phyloP scores from a whole-genome alignment of 108 stramenopile species.

The Skeletonema menzelii region DNA sequence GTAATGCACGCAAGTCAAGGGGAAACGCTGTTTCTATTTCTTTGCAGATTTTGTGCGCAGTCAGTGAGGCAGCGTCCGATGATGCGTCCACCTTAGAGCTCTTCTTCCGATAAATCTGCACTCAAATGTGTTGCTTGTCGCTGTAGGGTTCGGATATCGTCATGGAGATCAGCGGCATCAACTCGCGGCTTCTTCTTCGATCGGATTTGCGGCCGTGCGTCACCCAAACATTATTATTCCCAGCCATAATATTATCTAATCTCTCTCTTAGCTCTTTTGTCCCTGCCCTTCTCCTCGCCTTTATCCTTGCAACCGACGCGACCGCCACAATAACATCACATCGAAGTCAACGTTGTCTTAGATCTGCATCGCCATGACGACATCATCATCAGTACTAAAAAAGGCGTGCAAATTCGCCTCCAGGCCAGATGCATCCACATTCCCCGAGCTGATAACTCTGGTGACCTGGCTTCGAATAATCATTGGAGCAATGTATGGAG shows the following conservation, averaged over 20 bases:
- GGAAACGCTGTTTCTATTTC: background rate
- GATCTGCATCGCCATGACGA: slow-evolving; percentile 1
- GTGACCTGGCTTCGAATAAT: slow-evolving; percentile 58
- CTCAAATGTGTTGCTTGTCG: too few species aligned
- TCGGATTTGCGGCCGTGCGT: too few species aligned
- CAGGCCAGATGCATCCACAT: slow-evolving; percentile 63
- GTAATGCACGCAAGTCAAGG: background rate
- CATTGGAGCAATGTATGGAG: slow-evolving; percentile 53
- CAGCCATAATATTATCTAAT: too few species aligned
- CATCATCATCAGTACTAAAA: background rate
- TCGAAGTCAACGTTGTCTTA: too few species aligned
- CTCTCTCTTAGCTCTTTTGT: too few species aligned
- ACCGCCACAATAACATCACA: too few species aligned
- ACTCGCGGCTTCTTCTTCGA: too few species aligned
- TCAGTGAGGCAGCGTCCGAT: background rate
- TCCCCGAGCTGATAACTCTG: slow-evolving; percentile 65
- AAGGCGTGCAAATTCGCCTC: slow-evolving; percentile 16
- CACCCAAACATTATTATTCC: too few species aligned
- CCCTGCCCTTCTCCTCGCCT: too few species aligned
- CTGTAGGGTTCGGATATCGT: background rate
- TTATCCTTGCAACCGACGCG: too few species aligned
- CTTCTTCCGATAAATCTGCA: background rate
- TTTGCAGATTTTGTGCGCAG: background rate
- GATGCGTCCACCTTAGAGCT: background rate
- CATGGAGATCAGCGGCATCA: too few species aligned